A percentile compares a stretch with the other conserved stretches of the same genome.
Evolutionary conservation across 805 yeast genomes (phyloP).

Genomic region (Lipomyces starkeyi): DNA sequence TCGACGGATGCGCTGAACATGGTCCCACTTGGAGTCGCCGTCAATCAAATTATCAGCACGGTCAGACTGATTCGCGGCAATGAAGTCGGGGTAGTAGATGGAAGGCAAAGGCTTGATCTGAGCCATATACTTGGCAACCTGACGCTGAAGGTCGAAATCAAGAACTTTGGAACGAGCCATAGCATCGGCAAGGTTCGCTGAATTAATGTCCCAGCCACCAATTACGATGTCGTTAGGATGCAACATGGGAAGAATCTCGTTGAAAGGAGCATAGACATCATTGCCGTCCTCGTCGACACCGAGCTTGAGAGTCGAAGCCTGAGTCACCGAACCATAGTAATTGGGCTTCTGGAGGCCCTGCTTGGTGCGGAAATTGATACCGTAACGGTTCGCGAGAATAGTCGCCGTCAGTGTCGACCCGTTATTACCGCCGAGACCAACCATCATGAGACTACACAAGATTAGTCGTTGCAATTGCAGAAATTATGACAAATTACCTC

Average conservation of each 20-base stretch:
- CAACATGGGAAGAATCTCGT: slow-evolving; percentile 83
- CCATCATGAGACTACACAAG: slow-evolving; percentile 67
- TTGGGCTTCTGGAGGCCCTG: slow-evolving; percentile 77
- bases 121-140: slow-evolving; percentile 69
- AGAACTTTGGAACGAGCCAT: slow-evolving; percentile 86
- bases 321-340: slow-evolving; percentile 94
- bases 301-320: slow-evolving; percentile 84
- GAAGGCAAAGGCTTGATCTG: slow-evolving; percentile 76
- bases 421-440: slow-evolving; percentile 96
- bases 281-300: slow-evolving; percentile 84
- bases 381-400: slow-evolving; percentile 80
- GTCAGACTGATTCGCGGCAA: slow-evolving; percentile 90
- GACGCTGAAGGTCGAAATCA: slow-evolving; percentile 80
- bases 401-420: slow-evolving; percentile 92
- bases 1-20: slow-evolving; percentile 81
- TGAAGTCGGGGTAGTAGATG: slow-evolving; percentile 93
- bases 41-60: slow-evolving; percentile 89
- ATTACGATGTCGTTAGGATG: slow-evolving; percentile 88
- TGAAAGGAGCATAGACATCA: slow-evolving; percentile 92
- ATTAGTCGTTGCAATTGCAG: neutral
- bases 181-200: slow-evolving; percentile 71
- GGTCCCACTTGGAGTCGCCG: slow-evolving; percentile 79
- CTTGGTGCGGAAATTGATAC: slow-evolving; percentile 79
- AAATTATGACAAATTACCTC: neutral
- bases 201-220: slow-evolving; percentile 94